Conservation (phyloP, 345 rosid species). For the Melastoma malabathricum region DNA sequence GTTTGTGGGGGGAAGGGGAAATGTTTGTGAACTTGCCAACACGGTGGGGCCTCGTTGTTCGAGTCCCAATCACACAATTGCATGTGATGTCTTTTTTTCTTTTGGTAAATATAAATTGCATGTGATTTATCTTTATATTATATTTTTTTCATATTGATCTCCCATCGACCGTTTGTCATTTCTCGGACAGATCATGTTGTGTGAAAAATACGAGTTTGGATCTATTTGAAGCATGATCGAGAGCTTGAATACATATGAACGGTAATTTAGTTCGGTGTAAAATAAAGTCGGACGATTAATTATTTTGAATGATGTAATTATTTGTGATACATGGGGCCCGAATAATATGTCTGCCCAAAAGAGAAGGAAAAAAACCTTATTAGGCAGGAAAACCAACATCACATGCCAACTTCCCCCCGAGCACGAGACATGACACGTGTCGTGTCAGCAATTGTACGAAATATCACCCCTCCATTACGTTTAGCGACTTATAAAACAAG, state of each 20-base stretch:
- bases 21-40: conserved; percentile 54
- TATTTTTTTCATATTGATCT: no score
- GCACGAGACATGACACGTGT: conserved; percentile 49
- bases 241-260: no score
- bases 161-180: no score
- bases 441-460: conserved; percentile 22
- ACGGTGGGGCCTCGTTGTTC: conserved; percentile 62
- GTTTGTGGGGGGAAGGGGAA: conserved; percentile 26
- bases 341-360: no score
- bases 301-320: no score
- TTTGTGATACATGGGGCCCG: no score
- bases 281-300: no score
- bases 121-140: conserved; percentile 18
- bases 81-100: conserved; percentile 56
- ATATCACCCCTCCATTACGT: conserved; percentile 3
- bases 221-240: no score
- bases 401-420: conserved; percentile 30
- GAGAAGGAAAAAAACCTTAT: neutral
- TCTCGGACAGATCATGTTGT: no score
- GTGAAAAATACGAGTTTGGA: no score
- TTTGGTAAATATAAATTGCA: no score
- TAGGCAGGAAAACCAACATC: conserved; percentile 14
- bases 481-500: neutral
- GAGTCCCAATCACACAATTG: conserved; percentile 32
- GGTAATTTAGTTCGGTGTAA: no score